Evolutionary conservation across 305 asterid genomes (phyloP), one percentile per base, ranked within the genome.

Genomic region (Fraxinus sp.): DNA sequence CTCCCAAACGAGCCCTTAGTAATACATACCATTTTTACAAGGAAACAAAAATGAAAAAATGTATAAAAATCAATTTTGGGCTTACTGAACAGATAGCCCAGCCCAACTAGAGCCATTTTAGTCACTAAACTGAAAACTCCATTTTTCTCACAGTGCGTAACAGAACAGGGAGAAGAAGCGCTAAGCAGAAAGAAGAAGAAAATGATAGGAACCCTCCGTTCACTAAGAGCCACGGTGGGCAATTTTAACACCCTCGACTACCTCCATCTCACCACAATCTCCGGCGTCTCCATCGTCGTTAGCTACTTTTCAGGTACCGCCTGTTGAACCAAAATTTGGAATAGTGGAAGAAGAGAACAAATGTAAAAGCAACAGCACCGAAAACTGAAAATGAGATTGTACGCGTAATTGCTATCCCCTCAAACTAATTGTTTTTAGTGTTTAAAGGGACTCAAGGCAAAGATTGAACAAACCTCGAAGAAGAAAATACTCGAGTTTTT

Each of bases 141-240:
- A 5, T 7, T 5, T 59, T 18, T 59, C 70, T 59, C 30, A 20
- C 1, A 4, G 26, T 7, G 11, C 10, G 3, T 18, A 2, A 55
- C 26, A 59, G 24, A 59, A n/a, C 70, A 18, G 57, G 6, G 30
- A 18, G 11, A 20, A 59, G 30, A 59, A 18, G 4, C 4, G 13
- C 10, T 2, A 22, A 59, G 57, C 57, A 13, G n/a, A 1, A 7
- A 76, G 37, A 76, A 24, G 37, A 79, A 57, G 49, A 82, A 71
- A 76, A 93, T 94, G 98, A 95, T 92, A 97, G 99, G 74, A 94
- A 94, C 62, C 68, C 98, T 0, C 97, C 98, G 0, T 95, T 95
- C 82, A 91, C 98, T 1, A 95, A 93, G 90, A 26, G 28, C 1
- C 28, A 89, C 97, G 9, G 98, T 95, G 0, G 90, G 88, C 24